A percentile compares a stretch with the other conserved stretches of the same genome.
phyloP scores from a whole-genome alignment of 768 basidiomycete genomes.

The Russula sp. region DNA sequence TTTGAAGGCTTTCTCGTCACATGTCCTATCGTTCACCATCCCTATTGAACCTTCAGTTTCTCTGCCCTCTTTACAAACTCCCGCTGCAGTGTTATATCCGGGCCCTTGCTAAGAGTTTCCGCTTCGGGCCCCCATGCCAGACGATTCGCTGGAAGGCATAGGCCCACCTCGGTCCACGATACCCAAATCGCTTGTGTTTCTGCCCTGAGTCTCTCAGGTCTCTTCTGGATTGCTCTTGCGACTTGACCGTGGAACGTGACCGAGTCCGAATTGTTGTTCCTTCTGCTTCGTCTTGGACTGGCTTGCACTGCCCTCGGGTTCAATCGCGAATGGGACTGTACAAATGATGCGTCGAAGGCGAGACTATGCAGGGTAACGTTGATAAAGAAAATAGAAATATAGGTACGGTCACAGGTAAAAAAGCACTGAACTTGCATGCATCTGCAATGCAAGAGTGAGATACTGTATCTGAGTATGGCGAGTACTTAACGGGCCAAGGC shows the following conservation, averaged over 20 bases:
- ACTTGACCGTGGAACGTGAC: neutral
- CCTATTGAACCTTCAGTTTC: neutral
- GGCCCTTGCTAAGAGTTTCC: neutral
- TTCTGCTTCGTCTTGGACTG: neutral
- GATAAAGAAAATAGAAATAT: neutral
- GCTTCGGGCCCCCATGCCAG: neutral
- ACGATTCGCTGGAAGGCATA: neutral
- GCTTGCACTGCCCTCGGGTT: neutral
- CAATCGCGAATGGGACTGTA: neutral
- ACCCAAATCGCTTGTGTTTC: neutral
- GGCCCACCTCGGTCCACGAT: neutral
- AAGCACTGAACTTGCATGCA: neutral
- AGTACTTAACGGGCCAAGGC: neutral
- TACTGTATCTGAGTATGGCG: neutral
- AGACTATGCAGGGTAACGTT: neutral
- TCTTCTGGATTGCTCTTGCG: neutral
- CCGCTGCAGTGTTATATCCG: neutral
- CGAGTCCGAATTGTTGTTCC: neutral
- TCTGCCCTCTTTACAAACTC: neutral
- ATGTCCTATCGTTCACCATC: no score
- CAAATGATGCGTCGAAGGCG: neutral
- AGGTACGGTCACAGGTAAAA: neutral
- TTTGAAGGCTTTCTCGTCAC: no score
- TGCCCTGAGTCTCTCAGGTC: neutral
- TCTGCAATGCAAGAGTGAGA: neutral